A percentile compares a stretch with the other conserved stretches of the same genome.
phyloP scores from a whole-genome alignment of 805 yeast species.

The Hanseniaspora meyeri region DNA sequence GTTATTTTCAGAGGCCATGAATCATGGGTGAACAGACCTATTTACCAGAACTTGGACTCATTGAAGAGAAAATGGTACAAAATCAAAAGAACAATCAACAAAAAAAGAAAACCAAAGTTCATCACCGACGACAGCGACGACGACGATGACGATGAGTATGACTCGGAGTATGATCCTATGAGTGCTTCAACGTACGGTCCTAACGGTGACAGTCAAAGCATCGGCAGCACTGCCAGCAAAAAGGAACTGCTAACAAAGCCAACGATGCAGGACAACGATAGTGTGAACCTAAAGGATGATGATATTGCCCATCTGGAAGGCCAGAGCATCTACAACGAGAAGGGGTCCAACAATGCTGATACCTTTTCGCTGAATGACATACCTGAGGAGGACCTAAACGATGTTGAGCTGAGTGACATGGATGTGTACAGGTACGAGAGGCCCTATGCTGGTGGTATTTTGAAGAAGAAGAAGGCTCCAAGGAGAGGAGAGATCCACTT shows the following conservation, averaged over 20 bases:
- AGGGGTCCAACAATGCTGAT: background rate
- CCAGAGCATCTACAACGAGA: background rate
- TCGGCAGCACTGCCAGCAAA: background rate
- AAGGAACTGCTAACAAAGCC: background rate
- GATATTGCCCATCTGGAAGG: background rate
- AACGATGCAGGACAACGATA: background rate
- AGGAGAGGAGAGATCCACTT: conserved; percentile 7
- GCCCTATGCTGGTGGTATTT: background rate
- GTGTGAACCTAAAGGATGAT: background rate
- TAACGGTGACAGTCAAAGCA: conserved; percentile 1
- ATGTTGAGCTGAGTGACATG: background rate
- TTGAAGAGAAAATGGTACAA: conserved; percentile 23
- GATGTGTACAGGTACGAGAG: background rate
- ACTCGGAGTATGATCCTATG: conserved; percentile 8
- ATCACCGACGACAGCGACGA: conserved; percentile 20
- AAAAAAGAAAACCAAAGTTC: conserved; percentile 15
- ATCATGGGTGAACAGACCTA: conserved; percentile 39
- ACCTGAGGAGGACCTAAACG: conserved; percentile 8
- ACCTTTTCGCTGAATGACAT: conserved; percentile 10
- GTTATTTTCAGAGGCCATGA: conserved; percentile 41
- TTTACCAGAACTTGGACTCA: conserved; percentile 20
- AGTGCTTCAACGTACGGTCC: background rate
- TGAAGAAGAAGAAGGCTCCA: background rate
- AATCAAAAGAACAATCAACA: conserved; percentile 21
- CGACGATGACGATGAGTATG: conserved; percentile 14